Conservation (phyloP, 371 early-diverging fungal genomes). For the Rhizopus arrhizus region DNA sequence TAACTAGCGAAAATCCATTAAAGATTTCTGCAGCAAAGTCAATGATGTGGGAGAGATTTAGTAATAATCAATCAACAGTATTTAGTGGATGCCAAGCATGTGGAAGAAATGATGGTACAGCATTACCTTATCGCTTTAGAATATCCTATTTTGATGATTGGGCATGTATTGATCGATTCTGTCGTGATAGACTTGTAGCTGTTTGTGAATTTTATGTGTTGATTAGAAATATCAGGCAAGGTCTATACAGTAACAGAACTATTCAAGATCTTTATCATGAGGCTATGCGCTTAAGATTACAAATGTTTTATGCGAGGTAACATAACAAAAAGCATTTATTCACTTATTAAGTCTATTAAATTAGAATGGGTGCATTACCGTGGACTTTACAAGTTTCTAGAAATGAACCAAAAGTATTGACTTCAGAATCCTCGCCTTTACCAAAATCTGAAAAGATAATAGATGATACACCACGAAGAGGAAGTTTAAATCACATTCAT, state of each 20-base stretch:
- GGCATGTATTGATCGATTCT: constrained; percentile 84
- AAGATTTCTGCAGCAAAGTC: constrained; percentile 61
- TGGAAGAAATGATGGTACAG: constrained; percentile 65
- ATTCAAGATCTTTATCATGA: constrained; percentile 82
- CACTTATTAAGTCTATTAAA: background rate
- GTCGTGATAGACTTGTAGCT: constrained; percentile 90
- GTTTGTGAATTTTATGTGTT: constrained; percentile 93
- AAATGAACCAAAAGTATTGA: constrained; percentile 13
- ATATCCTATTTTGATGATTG: constrained; percentile 81
- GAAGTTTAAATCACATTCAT: constrained; percentile 24
- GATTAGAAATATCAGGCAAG: constrained; percentile 84
- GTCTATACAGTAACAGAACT: constrained; percentile 75
- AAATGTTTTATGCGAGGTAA: constrained; percentile 86
- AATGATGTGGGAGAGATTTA: constrained; percentile 69
- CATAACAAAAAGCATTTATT: background rate
- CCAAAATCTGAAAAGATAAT: constrained; percentile 24
- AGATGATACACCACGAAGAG: constrained; percentile 22
- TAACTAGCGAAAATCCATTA: constrained; percentile 50
- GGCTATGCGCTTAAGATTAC: constrained; percentile 76
- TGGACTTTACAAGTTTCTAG: constrained; percentile 39
- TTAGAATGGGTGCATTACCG: constrained; percentile 54
- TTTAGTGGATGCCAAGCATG: constrained; percentile 86
- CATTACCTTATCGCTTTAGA: constrained; percentile 77
- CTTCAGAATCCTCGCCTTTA: constrained; percentile 30
- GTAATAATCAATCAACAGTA: constrained; percentile 49